A percentile compares a stretch with the other conserved stretches of the same genome.
Conservation (phyloP, 108 stramenopile species). For the Skeletonema tropicum region DNA sequence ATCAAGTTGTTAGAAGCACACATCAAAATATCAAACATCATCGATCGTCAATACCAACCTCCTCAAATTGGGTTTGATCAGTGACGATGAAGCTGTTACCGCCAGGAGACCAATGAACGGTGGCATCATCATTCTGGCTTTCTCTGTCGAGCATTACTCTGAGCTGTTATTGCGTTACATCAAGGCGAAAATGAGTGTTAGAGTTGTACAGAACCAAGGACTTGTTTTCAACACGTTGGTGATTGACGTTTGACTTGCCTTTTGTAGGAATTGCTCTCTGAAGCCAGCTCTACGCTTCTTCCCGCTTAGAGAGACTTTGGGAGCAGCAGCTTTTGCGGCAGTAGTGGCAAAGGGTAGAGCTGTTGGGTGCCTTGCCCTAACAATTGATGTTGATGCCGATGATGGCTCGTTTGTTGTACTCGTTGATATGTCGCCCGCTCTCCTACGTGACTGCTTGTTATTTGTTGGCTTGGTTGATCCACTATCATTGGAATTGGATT, state of each 20-base stretch:
- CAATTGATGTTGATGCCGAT: neutral
- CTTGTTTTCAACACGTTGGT: neutral
- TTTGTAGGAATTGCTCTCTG: neutral
- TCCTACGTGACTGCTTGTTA: neutral
- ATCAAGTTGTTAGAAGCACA: neutral
- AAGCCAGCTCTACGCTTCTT: slow-evolving; percentile 5
- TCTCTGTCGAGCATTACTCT: too few relatives aligned
- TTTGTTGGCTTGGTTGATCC: neutral
- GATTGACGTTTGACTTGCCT: neutral
- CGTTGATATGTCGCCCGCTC: neutral
- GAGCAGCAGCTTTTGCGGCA: neutral
- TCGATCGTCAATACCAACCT: neutral
- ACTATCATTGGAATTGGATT: neutral
- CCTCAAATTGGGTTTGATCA: too few relatives aligned
- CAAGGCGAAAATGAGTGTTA: too few relatives aligned
- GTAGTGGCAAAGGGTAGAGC: too few relatives aligned
- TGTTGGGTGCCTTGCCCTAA: neutral
- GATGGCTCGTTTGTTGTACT: neutral
- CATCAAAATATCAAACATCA: neutral
- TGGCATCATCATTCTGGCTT: too few relatives aligned
- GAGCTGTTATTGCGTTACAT: too few relatives aligned
- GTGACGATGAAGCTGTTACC: too few relatives aligned
- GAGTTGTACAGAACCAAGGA: neutral
- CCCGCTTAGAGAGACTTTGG: neutral
- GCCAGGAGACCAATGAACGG: too few relatives aligned